phyloP scores from a whole-genome alignment of 2,329 filamentous ascomycete genomes.

The Ceratocystis harringtonii region DNA sequence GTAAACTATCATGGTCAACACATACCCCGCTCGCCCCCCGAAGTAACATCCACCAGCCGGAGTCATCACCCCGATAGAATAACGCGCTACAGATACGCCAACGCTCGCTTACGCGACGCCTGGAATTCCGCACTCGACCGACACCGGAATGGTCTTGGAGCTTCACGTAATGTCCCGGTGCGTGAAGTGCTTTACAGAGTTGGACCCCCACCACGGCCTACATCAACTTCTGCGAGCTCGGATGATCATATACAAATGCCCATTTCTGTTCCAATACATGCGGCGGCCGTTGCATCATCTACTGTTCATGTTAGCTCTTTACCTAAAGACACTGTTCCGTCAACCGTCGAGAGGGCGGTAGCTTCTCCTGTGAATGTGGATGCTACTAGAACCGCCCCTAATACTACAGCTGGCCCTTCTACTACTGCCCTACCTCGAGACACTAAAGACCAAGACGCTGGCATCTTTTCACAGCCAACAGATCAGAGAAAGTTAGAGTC shows the following conservation, averaged over 20 bases:
- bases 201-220: neutral
- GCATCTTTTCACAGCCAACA: neutral
- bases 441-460: neutral
- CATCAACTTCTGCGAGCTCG: neutral
- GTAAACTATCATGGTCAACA: neutral
- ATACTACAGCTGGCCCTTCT: neutral
- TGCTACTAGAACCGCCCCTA: constrained; percentile 1
- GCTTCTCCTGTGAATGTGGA: neutral
- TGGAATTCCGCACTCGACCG: constrained; percentile 7
- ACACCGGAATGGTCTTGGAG: neutral
- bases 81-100: neutral
- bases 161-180: neutral
- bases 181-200: constrained; percentile 2
- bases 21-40: neutral
- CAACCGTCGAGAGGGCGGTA: neutral
- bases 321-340: neutral
- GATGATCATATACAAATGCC: neutral
- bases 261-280: neutral
- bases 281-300: neutral
- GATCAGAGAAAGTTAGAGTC: neutral
- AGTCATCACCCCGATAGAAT: neutral
- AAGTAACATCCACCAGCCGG: neutral
- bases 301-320: neutral
- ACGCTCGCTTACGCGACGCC: neutral
- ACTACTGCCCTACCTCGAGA: neutral